phyloP scores from a whole-genome alignment of 202 grass and related monocot genomes.

The Dendrocalamus latiflorus region DNA sequence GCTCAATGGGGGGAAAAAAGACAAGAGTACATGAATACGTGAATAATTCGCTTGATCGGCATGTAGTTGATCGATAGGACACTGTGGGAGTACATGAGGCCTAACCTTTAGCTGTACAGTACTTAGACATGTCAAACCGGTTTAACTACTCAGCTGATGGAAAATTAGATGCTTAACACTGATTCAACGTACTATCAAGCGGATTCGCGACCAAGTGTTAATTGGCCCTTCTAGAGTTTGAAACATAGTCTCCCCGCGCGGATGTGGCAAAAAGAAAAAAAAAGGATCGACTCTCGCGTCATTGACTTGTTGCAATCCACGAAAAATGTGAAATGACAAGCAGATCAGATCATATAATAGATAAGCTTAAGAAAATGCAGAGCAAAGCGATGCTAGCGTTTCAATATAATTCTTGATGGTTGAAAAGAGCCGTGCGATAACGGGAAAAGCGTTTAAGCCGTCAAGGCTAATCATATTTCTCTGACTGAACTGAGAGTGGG shows the following conservation, averaged over 20 bases:
- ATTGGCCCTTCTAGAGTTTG: not conserved
- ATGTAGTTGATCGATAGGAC: not conserved
- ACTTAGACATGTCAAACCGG: not conserved
- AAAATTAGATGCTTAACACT: not conserved
- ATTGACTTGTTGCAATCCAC: not conserved
- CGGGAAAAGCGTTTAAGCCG: not conserved
- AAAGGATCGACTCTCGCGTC: not conserved
- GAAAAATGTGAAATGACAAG: not conserved
- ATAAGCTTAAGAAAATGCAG: not conserved
- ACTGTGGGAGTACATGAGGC: not conserved
- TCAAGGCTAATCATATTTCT: constrained; percentile 21
- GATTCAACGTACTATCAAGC: not conserved
- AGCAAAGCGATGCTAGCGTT: not conserved
- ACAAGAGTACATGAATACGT: not conserved
- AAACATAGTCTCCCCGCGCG: not conserved
- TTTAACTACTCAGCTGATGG: not conserved
- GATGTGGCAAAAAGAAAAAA: not conserved
- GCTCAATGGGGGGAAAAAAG: not conserved
- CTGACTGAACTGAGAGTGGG: constrained; percentile 14
- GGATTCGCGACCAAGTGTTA: not conserved
- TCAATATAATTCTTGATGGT: not conserved
- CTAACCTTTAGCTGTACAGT: not conserved
- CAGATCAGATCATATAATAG: not conserved
- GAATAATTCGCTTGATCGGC: not conserved
- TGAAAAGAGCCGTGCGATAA: constrained; percentile 16